These are phyloP conservation scores for Moesziomyces antarcticus DNA, from an alignment of 1,284 basidiomycete genomes.

Conservation along the genomic window DNA sequence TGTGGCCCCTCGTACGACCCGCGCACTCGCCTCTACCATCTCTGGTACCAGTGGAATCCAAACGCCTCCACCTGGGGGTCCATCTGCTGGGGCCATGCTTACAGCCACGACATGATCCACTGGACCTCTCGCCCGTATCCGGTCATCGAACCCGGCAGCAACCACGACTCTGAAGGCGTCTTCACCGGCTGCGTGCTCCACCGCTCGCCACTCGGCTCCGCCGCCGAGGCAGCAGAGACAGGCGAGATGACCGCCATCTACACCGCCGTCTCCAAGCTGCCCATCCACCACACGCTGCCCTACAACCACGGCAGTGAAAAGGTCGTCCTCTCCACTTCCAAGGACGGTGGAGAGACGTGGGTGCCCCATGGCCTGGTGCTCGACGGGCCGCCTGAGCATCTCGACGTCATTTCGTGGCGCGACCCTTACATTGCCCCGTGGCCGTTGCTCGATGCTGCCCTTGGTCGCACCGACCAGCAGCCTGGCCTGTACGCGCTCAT, in stretches of 20 bases:
- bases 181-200: slow-evolving; percentile 56
- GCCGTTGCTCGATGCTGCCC: slow-evolving; percentile 47
- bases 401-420: slow-evolving; percentile 53
- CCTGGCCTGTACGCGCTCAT: slow-evolving; percentile 47
- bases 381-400: slow-evolving; percentile 39
- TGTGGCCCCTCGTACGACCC: slow-evolving; percentile 51
- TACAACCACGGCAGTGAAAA: slow-evolving; percentile 55
- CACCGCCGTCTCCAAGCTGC: slow-evolving; percentile 54
- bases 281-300: slow-evolving; percentile 51
- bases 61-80: slow-evolving; percentile 52
- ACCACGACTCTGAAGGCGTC: slow-evolving; percentile 51
- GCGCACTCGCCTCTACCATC: slow-evolving; percentile 44
- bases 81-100: slow-evolving; percentile 56
- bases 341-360: slow-evolving; percentile 51
- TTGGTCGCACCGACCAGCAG: slow-evolving; percentile 13
- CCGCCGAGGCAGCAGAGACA: slow-evolving; percentile 13
- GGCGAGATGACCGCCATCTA: slow-evolving; percentile 52
- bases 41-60: slow-evolving; percentile 59
- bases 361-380: slow-evolving; percentile 34
- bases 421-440: slow-evolving; percentile 51
- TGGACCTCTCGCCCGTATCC: slow-evolving; percentile 45
- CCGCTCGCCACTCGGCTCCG: slow-evolving; percentile 27
- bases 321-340: slow-evolving; percentile 48
- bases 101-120: slow-evolving; percentile 46
- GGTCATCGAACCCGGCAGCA: slow-evolving; percentile 34